Base-by-base conservation (phyloP, 2,329 filamentous ascomycete genomes). In the Alternaria postmessia region DNA sequence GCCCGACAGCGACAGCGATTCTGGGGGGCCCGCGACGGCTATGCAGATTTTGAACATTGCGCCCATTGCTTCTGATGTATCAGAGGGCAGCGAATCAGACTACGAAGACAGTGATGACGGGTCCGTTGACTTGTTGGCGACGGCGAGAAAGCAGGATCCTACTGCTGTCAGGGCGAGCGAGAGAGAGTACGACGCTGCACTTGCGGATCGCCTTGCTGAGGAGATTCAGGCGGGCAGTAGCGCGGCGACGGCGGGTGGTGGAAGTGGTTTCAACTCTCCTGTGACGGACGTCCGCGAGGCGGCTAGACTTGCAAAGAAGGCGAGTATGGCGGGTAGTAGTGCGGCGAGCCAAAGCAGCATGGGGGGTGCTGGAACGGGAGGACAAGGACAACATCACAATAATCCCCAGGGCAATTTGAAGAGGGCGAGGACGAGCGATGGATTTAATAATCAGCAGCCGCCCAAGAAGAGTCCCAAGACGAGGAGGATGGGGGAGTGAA, bases 181-280 rank as follows among this genome's bases (percentile, higher is more conserved):
- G 64, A 75, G 81, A 39, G 81, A 84, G 54, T 84, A 83, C 55
- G 81, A 84, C 44, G 77, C 80, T 5, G 75, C 79, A 11, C 71
- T 83, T 44, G 81, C 82, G 1, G 82, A 84, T 22, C 78, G 82
- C 1, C 70, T 84, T 0, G 81, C 81, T 0, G 81, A 83, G 34
- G 81, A 82, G 16, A 84, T 84, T 36, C 81, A 81, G 0, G 79
- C 82, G 1, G 82, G 82, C 12, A 83, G 81, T 51, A 82, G 79
- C 11, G 82, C 82, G 2, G 83, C 82, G 0, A 82, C 81, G 3
- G 82, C 80, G 4, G 82, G 81, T 12, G 82, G 82, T 9, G 82
- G 82, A 7, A 83, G 81, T 42, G 82, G 82, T 0, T 83, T 81
- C 58, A 80, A 79, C 38, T 24, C 22, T 22, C 22, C 22, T 1